Base-by-base conservation (phyloP, 2,329 filamentous ascomycete genomes). In the Cladobotryum protrusum region DNA sequence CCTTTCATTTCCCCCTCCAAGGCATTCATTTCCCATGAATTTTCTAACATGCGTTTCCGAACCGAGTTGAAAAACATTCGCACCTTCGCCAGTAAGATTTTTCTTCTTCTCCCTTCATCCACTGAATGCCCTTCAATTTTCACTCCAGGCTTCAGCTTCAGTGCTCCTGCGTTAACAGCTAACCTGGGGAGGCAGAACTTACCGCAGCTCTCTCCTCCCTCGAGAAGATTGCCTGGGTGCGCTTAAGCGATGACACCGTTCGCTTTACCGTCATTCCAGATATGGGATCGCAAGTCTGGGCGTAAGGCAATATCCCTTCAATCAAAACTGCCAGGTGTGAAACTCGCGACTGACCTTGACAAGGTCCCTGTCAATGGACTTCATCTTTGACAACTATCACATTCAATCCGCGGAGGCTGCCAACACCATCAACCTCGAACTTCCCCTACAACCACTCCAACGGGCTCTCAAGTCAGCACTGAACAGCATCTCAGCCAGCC, bases 211-310 rank as follows among this genome's bases (percentile, higher is more conserved):
- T 86, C 54, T 79, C 76, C 50, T 80, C 82, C 2, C 72, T 86
- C 32, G 89, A 90, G 57, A 90, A 92, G 68, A 85, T 95, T 55
- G 89, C 88, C 42, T 96, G 91, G 90, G 78, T 96, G 56, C 87
- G 90, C 57, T 81, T 99, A 33, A 89, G 92, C 70, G 82, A 95
- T 70, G 85, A 91, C 52, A 85, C 85, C 49, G 85, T 92, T 50
- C 90, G 91, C 59, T 96, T 99, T 72, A 97, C 93, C 53, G 88
- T 97, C 61, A 92, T 97, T 54, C 91, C 93, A 1, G 90, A 96
- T 65, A 86, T 88, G 62, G 92, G 93, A 53, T 95, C 89, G 8
- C 92, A 97, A 75, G 92, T 97, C 48, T 99, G 93, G 93, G 89
- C 90, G 77, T 91, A 77, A 64, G 84, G 82, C 41, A 9, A 29